Conservation (phyloP, 208 protist species). For the Leishmania arabica region DNA sequence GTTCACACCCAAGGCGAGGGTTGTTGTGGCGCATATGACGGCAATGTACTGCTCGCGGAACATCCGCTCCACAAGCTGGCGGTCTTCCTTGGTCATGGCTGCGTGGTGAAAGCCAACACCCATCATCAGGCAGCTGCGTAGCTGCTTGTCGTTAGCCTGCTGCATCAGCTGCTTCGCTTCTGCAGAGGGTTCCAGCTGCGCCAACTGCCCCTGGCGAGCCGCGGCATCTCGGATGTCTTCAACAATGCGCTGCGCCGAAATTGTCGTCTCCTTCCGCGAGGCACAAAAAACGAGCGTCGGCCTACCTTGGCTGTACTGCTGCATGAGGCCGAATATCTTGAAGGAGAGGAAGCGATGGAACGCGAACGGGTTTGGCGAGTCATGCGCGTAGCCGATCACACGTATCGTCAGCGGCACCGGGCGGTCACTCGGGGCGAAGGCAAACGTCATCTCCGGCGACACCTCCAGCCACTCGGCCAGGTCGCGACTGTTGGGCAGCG, state of each 20-base stretch:
- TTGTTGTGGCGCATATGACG: constrained; percentile 93
- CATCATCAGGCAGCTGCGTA: constrained; percentile 55
- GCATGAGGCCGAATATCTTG: constrained; percentile 82
- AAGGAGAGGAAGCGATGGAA: constrained; percentile 93
- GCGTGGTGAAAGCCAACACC: constrained; percentile 92
- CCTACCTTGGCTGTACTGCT: constrained; percentile 69
- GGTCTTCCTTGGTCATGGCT: constrained; percentile 73
- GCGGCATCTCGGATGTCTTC: constrained; percentile 55
- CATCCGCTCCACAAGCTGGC: constrained; percentile 82
- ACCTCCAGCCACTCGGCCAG: constrained; percentile 90
- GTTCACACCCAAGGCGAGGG: constrained; percentile 94
- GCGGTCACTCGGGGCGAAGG: constrained; percentile 72
- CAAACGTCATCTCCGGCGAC: constrained; percentile 40
- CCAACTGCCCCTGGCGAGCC: constrained; percentile 28
- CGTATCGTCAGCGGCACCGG: constrained; percentile 80
- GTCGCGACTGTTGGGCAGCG: constrained; percentile 92
- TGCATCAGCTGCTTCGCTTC: constrained; percentile 37
- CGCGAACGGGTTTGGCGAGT: constrained; percentile 80
- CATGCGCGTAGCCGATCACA: constrained; percentile 74
- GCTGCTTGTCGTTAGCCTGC: constrained; percentile 69
- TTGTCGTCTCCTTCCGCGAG: constrained; percentile 77
- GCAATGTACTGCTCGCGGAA: constrained; percentile 85
- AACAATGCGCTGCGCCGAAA: constrained; percentile 64
- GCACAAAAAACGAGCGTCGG: constrained; percentile 91
- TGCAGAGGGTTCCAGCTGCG: constrained; percentile 40